phyloP scores from a whole-genome alignment of 2,329 filamentous ascomycete genomes.

The Orbilia ellipsospora region DNA sequence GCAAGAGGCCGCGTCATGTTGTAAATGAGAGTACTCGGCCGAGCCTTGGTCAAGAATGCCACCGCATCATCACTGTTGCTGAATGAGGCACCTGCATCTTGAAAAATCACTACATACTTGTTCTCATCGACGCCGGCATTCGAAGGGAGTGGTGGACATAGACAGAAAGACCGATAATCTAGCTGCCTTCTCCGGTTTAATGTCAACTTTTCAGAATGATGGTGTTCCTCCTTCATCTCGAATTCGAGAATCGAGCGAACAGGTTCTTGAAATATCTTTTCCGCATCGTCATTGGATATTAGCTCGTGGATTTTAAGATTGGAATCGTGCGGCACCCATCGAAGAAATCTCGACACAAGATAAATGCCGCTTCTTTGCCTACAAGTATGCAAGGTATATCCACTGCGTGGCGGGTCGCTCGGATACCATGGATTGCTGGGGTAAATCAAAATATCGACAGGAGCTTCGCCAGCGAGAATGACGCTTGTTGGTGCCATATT shows the following conservation, averaged over 20 bases:
- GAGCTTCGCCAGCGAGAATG: slow-evolving; percentile 32
- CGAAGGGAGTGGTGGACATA: not conserved
- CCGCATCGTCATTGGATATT: not conserved
- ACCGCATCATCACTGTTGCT: slow-evolving; percentile 30
- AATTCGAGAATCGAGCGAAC: slow-evolving; percentile 41
- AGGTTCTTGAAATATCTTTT: slow-evolving; percentile 31
- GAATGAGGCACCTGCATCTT: slow-evolving; percentile 40
- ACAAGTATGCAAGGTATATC: too few species aligned
- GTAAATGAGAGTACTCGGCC: slow-evolving; percentile 25
- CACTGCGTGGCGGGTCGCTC: too few species aligned
- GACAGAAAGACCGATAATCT: slow-evolving; percentile 27
- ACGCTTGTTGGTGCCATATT: slow-evolving; percentile 28
- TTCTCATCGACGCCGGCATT: not conserved
- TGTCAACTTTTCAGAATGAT: too few species aligned
- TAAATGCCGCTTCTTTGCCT: too few species aligned
- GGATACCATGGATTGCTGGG: too few species aligned
- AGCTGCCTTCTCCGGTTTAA: slow-evolving; percentile 30
- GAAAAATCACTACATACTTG: slow-evolving; percentile 25
- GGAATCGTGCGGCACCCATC: slow-evolving; percentile 7
- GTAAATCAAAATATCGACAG: slow-evolving; percentile 45
- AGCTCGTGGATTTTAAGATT: slow-evolving; percentile 26
- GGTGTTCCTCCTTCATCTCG: too few species aligned
- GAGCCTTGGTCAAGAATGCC: slow-evolving; percentile 13
- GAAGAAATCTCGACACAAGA: slow-evolving; percentile 28
- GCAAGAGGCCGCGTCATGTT: slow-evolving; percentile 30